phyloP scores from a whole-genome alignment of 164 flowering plant species.

The Stephania cephalantha region DNA sequence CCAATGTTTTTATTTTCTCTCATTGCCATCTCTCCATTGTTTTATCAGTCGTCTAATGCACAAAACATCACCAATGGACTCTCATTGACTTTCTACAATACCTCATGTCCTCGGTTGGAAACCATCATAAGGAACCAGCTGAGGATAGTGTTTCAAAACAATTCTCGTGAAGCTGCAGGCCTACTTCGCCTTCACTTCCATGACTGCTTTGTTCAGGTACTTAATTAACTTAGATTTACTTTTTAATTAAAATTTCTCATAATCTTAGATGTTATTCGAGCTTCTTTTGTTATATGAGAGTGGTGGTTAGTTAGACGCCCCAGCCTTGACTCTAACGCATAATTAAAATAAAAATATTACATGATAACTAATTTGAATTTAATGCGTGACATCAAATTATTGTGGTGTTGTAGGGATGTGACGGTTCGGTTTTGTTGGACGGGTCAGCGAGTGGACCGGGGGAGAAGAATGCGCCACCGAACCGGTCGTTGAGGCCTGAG shows the following conservation, averaged over 20 bases:
- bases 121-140: slow-evolving; percentile 41
- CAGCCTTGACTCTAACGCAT: no score
- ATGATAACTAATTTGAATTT: no score
- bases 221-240: background rate
- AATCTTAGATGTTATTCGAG: background rate
- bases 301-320: no score
- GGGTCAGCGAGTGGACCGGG: slow-evolving; percentile 49
- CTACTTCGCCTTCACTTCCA: slow-evolving; percentile 71
- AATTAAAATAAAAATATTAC: no score
- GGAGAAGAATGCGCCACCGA: slow-evolving; percentile 42
- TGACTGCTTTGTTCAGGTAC: slow-evolving; percentile 72
- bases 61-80: slow-evolving; percentile 28
- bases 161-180: slow-evolving; percentile 63
- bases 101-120: slow-evolving; percentile 52
- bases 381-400: no score
- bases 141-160: slow-evolving; percentile 35
- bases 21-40: no score
- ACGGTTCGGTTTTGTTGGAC: slow-evolving; percentile 51
- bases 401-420: slow-evolving; percentile 43
- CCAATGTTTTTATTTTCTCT: no score
- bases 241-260: background rate
- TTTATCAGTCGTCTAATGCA: no score
- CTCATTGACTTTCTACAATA: slow-evolving; percentile 45
- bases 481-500: slow-evolving; percentile 26
- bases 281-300: no score